Percentiles rank a stretch among this genome's conserved stretches.
phyloP scores from a whole-genome alignment of 192 early-diverging fungal species.

The Kickxella alabastrina region DNA sequence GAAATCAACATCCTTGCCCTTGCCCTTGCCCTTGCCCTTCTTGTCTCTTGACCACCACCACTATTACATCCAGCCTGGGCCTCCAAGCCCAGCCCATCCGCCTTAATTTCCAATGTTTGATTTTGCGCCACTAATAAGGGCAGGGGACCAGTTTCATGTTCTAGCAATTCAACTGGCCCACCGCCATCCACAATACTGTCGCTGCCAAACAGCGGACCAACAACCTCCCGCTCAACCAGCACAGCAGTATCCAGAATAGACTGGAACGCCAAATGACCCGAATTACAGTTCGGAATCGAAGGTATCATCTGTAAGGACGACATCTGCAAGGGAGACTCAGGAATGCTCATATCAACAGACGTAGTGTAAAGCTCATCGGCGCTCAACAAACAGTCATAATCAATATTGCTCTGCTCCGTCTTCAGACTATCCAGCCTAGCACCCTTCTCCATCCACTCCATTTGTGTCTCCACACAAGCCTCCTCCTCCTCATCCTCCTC shows the following conservation, averaged over 20 bases:
- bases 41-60: background rate
- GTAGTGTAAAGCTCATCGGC: constrained; percentile 1
- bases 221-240: no score
- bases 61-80: background rate
- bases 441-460: background rate
- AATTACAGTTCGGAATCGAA: no score
- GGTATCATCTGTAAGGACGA: no score
- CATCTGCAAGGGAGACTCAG: background rate
- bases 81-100: no score
- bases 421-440: background rate
- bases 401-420: background rate
- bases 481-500: no score
- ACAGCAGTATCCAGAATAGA: no score
- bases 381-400: constrained; percentile 37
- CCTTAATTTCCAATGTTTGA: no score
- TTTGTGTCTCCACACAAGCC: background rate
- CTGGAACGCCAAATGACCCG: no score
- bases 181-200: no score
- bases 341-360: background rate
- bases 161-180: no score
- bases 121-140: no score
- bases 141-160: no score
- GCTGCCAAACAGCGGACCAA: background rate
- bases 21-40: constrained; percentile 2
- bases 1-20: constrained; percentile 16